Evolutionary conservation across 2,329 filamentous ascomycete species (phyloP), one percentile per base, ranked within the genome.

Genomic region (Mollisia scopiformis): DNA sequence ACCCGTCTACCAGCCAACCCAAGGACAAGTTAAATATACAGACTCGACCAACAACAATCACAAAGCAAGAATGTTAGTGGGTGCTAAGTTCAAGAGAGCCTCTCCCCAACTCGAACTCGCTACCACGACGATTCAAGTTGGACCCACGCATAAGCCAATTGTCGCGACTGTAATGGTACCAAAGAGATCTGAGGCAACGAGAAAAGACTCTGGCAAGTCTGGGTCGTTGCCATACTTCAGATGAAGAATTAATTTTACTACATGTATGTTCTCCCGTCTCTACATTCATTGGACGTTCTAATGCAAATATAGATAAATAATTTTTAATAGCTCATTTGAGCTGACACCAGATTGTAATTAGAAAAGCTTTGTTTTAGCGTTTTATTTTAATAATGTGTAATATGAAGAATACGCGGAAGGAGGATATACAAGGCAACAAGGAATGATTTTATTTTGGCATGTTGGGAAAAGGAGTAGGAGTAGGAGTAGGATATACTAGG

Each of bases 41-140:
- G n/a, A n/a, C 33, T 37, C 33, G 25, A 37, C 16, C n/a, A 6
- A 31, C 14, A 52, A 30, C 7, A 31, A 16, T 51, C 25, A 51
- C n/a, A 23, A 13, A 3, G 33, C n/a, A 41, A 21, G 16, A 10
- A 39, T 21, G 14, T 11, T 37, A 11, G 33, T 19, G 11, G 47
- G 55, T 52, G 55, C 33, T 2, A 51, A 58, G 46, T 58, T 52
- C 28, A 21, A 21, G 33, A 35, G 51, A 16, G 55, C 33, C 10
- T 30, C n/a, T 13, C 49, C 39, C 13, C n/a, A n/a, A n/a, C n/a
- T n/a, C n/a, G 39, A 27, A 14, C 10, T 55, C 6, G 14, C 35
- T 11, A 25, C 51, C n/a, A 59, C 57, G 6, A 50, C 47, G 14
- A 52, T 58, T 33, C 6, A 52, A 14, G 55, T 53, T 53, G 47